Percentiles rank a stretch among this genome's conserved stretches.
These are phyloP conservation scores for Debaryomycetaceae sp. DNA, from an alignment of 1,139 yeast species.

Conservation along the genomic window DNA sequence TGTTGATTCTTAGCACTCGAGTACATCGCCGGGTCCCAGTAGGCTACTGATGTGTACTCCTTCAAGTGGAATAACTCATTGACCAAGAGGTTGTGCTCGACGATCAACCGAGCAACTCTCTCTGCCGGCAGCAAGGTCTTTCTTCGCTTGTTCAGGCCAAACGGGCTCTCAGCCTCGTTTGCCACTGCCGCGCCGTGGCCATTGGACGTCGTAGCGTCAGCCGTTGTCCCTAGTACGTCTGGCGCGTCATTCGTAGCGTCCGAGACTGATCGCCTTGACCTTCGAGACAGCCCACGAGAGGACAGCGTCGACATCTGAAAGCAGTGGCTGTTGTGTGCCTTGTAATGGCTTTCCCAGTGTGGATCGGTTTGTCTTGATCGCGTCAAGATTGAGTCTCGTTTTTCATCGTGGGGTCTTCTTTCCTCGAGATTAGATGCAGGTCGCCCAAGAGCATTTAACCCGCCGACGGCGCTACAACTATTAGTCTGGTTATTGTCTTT, in stretches of 20 bases:
- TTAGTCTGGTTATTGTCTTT: background rate
- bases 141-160: slow-evolving; percentile 14
- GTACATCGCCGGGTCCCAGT: slow-evolving; percentile 49
- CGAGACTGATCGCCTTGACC: too few species aligned
- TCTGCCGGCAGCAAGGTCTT: slow-evolving; percentile 12
- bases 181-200: background rate
- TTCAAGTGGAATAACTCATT: slow-evolving; percentile 56
- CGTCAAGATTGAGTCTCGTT: too few species aligned
- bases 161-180: background rate
- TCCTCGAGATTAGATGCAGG: background rate
- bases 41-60: slow-evolving; percentile 54
- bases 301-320: too few species aligned
- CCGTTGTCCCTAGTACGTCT: too few species aligned
- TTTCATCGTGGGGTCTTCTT: slow-evolving; percentile 1
- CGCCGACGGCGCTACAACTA: background rate
- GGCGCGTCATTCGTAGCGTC: too few species aligned
- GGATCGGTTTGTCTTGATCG: too few species aligned
- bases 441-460: background rate
- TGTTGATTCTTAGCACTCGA: slow-evolving; percentile 16
- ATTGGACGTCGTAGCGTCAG: too few species aligned
- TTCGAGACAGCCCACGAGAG: too few species aligned
- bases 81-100: slow-evolving; percentile 28
- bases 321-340: too few species aligned
- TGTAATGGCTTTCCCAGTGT: too few species aligned
- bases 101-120: slow-evolving; percentile 35